phyloP scores from a whole-genome alignment of 164 flowering plant species.

The Buxus sempervirens region DNA sequence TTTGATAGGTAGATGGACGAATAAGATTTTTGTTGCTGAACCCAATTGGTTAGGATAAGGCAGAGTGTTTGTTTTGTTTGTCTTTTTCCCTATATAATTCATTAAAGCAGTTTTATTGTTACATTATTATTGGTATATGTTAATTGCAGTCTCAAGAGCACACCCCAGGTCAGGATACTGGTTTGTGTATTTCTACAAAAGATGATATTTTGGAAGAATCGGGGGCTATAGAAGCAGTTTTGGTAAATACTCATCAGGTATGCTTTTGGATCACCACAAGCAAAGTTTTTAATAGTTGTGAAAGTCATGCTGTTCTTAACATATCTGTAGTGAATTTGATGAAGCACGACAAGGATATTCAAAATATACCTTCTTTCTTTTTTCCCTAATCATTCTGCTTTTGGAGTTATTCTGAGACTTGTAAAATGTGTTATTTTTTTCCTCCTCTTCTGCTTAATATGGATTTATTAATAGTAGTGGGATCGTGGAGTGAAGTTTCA shows the following conservation, averaged over 20 bases:
- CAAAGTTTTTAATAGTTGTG: neutral
- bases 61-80: too few relatives aligned
- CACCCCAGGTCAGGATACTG: constrained; percentile 44
- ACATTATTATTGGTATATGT: neutral
- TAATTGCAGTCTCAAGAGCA: constrained; percentile 54
- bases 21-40: too few relatives aligned
- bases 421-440: too few relatives aligned
- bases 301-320: constrained; percentile 3
- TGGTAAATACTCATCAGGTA: constrained; percentile 91
- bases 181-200: constrained; percentile 47
- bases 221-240: constrained; percentile 49
- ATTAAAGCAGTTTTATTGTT: neutral
- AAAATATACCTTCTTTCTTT: neutral
- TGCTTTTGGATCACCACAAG: constrained; percentile 1
- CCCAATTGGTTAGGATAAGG: too few relatives aligned
- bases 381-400: too few relatives aligned
- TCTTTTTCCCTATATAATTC: too few relatives aligned
- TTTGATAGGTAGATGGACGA: too few relatives aligned
- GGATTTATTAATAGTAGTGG: neutral
- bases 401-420: neutral
- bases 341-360: neutral
- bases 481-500: neutral
- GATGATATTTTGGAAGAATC: constrained; percentile 43
- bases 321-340: neutral
- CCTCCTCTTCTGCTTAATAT: neutral